These are phyloP conservation scores for Monosporascus sp. DNA, from an alignment of 2,329 filamentous ascomycete genomes.

Conservation along the genomic window DNA sequence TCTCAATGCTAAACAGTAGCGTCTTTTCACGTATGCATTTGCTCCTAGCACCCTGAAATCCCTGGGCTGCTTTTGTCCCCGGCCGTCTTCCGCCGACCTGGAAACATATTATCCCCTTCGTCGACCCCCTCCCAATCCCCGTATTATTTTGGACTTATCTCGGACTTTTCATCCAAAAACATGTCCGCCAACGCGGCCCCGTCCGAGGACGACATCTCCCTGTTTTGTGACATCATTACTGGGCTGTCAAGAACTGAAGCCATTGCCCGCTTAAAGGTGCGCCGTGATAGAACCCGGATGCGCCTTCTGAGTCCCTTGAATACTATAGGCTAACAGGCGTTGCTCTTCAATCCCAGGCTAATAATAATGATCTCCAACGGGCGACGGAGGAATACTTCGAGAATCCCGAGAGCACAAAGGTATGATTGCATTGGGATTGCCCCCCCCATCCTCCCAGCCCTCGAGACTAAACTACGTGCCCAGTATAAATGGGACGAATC, in stretches of 20 bases:
- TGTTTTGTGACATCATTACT: conserved; percentile 15
- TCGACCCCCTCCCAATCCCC: no score
- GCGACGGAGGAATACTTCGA: conserved; percentile 52
- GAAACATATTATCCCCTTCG: no score
- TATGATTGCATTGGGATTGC: conserved; percentile 11
- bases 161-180: conserved; percentile 10
- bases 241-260: conserved; percentile 16
- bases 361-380: conserved; percentile 41
- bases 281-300: not conserved
- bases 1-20: no score
- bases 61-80: no score
- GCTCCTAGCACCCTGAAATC: no score
- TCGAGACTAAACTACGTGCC: conserved; percentile 6
- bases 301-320: not conserved
- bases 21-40: no score
- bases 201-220: conserved; percentile 10
- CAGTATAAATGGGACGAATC: conserved; percentile 53
- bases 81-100: no score
- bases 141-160: no score
- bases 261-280: conserved; percentile 23
- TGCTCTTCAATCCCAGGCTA: conserved; percentile 25
- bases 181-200: conserved; percentile 17
- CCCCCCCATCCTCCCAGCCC: not conserved
- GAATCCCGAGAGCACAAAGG: conserved; percentile 35
- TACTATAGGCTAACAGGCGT: not conserved